Evolutionary conservation across 2,329 filamentous ascomycete species (phyloP).

Genomic region (Colletotrichum higginsianum): DNA sequence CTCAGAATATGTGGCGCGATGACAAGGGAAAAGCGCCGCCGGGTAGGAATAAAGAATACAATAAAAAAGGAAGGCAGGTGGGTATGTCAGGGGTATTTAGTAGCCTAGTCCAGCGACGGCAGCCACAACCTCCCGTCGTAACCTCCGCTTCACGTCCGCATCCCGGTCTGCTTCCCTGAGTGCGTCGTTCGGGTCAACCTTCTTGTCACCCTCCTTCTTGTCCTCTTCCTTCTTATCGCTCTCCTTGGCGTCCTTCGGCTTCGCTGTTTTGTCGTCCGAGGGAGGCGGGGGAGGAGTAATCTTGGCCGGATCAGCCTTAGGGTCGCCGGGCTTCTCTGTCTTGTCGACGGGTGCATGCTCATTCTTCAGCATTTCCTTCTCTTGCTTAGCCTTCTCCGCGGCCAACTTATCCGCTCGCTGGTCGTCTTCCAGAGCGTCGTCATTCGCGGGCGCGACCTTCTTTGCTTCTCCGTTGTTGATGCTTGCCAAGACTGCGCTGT

Average conservation of each 20-base stretch:
- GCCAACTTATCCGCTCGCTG: constrained; percentile 33
- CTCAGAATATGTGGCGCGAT: too few relatives aligned
- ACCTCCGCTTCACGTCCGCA: constrained; percentile 29
- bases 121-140: constrained; percentile 34
- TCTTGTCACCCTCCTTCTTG: constrained; percentile 33
- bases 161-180: constrained; percentile 33
- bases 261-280: background rate
- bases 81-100: constrained; percentile 13
- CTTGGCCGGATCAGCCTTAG: constrained; percentile 34
- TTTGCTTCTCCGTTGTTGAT: constrained; percentile 33
- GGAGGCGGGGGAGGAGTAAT: constrained; percentile 1
- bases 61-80: background rate
- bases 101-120: constrained; percentile 40
- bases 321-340: constrained; percentile 33
- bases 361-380: constrained; percentile 33
- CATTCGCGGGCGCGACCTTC: constrained; percentile 26
- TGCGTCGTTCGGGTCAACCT: constrained; percentile 40
- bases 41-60: constrained; percentile 15
- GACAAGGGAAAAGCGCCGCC: constrained; percentile 1
- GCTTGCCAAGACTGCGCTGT: constrained; percentile 36
- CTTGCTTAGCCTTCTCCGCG: constrained; percentile 29
- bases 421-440: constrained; percentile 40
- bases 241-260: constrained; percentile 17
- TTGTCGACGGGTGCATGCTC: constrained; percentile 36
- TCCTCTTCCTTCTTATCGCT: background rate